phyloP scores from a whole-genome alignment of 495 filamentous ascomycete species.

The Neurospora africana region DNA sequence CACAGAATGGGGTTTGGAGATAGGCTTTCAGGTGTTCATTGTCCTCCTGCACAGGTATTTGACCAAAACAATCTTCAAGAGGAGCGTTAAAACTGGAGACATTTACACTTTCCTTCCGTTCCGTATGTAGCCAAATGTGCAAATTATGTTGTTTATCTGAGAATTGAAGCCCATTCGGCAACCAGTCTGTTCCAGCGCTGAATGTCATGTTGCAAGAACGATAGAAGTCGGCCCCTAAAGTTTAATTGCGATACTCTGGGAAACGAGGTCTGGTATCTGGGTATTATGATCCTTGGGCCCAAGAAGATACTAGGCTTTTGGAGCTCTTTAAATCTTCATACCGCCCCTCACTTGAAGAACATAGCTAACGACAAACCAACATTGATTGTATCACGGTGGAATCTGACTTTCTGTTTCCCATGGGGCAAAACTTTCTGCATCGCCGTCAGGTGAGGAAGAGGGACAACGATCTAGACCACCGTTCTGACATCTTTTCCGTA shows the following conservation, averaged over 20 bases:
- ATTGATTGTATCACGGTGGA: neutral
- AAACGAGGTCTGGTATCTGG: neutral
- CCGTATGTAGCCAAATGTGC: neutral
- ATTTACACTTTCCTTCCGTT: accelerated
- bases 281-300: neutral
- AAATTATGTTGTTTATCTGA: neutral
- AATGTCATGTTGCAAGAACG: neutral
- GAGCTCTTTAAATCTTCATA: neutral
- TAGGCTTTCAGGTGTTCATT: neutral
- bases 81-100: neutral
- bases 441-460: neutral
- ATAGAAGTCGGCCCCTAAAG: neutral
- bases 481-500: neutral
- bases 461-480: neutral
- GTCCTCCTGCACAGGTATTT: neutral
- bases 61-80: neutral
- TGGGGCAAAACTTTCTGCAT: neutral
- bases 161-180: neutral
- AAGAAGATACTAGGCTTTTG: neutral
- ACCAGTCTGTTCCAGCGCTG: neutral
- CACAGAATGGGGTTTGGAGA: neutral
- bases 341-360: neutral
- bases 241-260: neutral
- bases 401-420: neutral
- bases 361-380: neutral